Base-by-base conservation (phyloP, 257 asterid species). In the Agastache rugosa region DNA sequence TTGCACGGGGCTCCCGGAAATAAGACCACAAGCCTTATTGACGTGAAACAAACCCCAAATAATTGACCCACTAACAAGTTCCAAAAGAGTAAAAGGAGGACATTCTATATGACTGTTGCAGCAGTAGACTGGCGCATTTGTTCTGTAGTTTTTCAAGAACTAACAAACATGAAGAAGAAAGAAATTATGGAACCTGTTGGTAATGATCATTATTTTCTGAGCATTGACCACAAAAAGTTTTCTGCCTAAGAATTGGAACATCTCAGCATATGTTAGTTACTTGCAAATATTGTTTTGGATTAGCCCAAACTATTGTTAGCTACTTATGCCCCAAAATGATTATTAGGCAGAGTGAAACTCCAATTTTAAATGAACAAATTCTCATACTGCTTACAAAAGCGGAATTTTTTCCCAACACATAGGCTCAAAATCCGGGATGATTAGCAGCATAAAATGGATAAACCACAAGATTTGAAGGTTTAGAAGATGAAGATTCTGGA, bases 271-370 rank as follows among this genome's bases (percentile, higher is more conserved):
- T 53, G 56, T 19, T 59, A 48, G 39, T 56, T 8, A 61, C 19
- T 45, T 58, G 68, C 59, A 39, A 10, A 47, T 15, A 22, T 67
- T 45, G 23, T 25, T 58, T 62, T 66, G 75, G 73, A 73, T 35
- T 37, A 63, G 62, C 67, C 22, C 8, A 29, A 5, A 64, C 34
- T 67, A 64, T 60, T 16, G 17, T 48, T 12, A 53, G 71, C 53
- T 35, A 55, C 67, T 23, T 23, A 55, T 56, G 5, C 47, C 63
- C 54, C 73, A 27, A 42, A 42, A 62, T 56, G 15, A 64, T 71
- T 34, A 55, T 59, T 55, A 15, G 4, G 44, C 67, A 48, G 16
- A 35, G 20, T 48, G 4, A 63, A 17, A 31, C 59, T 25, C 45
- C 20, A 29, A 29, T 9, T 42, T 51, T 44, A 67, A 63, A 17